Evolutionary conservation across 768 basidiomycete genomes (phyloP), one percentile per base, ranked within the genome.

Genomic region (Tricholoma terreum): DNA sequence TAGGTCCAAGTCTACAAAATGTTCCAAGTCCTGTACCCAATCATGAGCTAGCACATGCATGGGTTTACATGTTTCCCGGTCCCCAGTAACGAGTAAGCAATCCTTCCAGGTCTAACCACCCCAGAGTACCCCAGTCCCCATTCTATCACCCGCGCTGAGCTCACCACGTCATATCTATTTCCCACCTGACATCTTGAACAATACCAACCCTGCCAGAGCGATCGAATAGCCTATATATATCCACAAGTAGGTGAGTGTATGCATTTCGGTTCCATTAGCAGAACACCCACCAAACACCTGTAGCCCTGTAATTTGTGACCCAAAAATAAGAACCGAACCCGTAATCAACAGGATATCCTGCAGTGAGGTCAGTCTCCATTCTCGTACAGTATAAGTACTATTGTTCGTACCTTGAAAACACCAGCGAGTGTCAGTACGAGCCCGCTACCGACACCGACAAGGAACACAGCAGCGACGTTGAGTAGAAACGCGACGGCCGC

Each of bases 291-390:
- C 94, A 67, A 95, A 79, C 31, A 96, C 79, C 70, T 99, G 96
- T 12, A 95, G 69, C 15, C 87, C 84, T 27, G 92, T 89, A 66
- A 99, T 85, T 11, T 72, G 70, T n/a, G 84, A 81, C 40, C 90
- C 86, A 67, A 96, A 96, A 55, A 96, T 75, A 54, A 94, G 69
- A 31, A 98, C 94, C 1, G 93, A 95, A 45, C 93, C 94, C 7
- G 84, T 81, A 72, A 99, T 94, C 58, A 98, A 85, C 24, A 99
- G 82, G 61, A 98, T 98, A 69, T 98, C 96, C 90, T 90, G 71
- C 30, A 14, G 54, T 22, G 10, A 27, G 10, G 19, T 27, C 43
- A 24, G 24, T 27, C 24, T 27, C 24, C 24, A 6, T 27, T 27
- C 6, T 27, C 24, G 24, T 6, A 27, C 24, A 6, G 3, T 6